Evolutionary conservation across 1,284 basidiomycete species (phyloP).

Genomic region (Ganoderma leucocontextum): DNA sequence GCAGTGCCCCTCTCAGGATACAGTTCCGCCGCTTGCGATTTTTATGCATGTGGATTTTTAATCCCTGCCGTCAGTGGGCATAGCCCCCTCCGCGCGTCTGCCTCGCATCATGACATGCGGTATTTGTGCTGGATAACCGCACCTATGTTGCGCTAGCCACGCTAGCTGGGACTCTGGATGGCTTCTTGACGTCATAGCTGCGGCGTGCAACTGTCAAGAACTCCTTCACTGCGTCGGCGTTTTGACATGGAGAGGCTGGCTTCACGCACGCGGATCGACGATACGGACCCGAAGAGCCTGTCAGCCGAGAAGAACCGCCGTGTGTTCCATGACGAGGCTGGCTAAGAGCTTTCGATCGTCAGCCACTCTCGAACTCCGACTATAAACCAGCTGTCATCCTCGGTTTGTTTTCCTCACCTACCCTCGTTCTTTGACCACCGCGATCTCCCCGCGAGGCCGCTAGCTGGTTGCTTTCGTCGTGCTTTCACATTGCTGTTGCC

Average conservation of each 20-base stretch:
- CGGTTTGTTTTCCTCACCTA: too few relatives aligned
- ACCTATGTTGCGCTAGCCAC: neutral
- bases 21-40: neutral
- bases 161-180: neutral
- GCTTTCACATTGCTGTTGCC: conserved; percentile 31
- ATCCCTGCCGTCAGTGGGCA: too few relatives aligned
- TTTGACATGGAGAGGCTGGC: neutral
- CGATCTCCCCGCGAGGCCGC: conserved; percentile 30
- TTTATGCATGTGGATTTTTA: neutral
- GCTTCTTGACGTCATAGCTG: neutral
- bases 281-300: conserved; percentile 6
- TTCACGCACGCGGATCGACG: neutral
- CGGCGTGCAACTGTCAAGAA: neutral
- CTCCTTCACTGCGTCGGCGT: neutral
- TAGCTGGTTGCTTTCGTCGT: conserved; percentile 25
- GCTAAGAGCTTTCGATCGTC: conserved; percentile 5
- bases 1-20: neutral
- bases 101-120: neutral
- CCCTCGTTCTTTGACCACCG: conserved; percentile 30
- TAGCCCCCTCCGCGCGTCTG: neutral
- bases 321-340: neutral
- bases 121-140: neutral
- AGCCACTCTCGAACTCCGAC: neutral
- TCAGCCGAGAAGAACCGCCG: neutral
- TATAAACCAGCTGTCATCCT: neutral